Percentiles rank a stretch among this genome's conserved stretches.
These are phyloP conservation scores for Jacaranda copaia DNA, from an alignment of 257 asterid species.

Conservation along the genomic window DNA sequence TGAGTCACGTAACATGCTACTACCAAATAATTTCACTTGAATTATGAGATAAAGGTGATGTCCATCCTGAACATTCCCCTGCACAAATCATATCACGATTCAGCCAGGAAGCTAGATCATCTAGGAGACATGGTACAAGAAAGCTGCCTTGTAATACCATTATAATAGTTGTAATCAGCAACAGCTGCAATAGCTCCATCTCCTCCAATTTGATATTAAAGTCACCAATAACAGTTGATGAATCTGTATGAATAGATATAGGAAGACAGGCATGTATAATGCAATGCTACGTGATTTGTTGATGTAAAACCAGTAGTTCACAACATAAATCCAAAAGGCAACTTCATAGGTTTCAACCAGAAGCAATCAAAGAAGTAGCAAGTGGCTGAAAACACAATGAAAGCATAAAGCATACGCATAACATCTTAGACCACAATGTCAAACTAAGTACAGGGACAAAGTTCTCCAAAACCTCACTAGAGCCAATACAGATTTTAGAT, in stretches of 20 bases:
- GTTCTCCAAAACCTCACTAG: slow-evolving; percentile 31
- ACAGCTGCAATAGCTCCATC: no score
- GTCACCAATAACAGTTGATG: slow-evolving; percentile 49
- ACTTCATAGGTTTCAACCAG: slow-evolving; percentile 12
- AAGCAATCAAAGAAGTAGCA: slow-evolving; percentile 3
- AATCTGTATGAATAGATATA: slow-evolving; percentile 38
- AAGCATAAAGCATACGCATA: slow-evolving; percentile 18
- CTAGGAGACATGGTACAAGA: slow-evolving; percentile 34
- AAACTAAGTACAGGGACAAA: slow-evolving; percentile 43
- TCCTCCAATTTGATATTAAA: no score
- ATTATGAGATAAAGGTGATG: slow-evolving; percentile 45
- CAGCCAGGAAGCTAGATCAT: slow-evolving; percentile 51
- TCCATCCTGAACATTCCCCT: slow-evolving; percentile 56
- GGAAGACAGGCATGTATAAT: slow-evolving; percentile 22
- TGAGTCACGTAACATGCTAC: slow-evolving; percentile 57
- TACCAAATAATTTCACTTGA: slow-evolving; percentile 47
- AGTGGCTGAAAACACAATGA: not conserved
- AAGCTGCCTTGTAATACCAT: slow-evolving; percentile 41
- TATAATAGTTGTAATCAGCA: slow-evolving; percentile 37
- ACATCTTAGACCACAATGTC: slow-evolving; percentile 36
- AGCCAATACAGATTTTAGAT: slow-evolving; percentile 29
- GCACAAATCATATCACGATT: slow-evolving; percentile 42
- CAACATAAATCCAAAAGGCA: not conserved
- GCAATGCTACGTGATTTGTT: not conserved
- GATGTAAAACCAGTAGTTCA: slow-evolving; percentile 10